These are phyloP conservation scores for Xylaria sp. DNA, from an alignment of 2,329 filamentous ascomycete genomes.

Conservation along the genomic window DNA sequence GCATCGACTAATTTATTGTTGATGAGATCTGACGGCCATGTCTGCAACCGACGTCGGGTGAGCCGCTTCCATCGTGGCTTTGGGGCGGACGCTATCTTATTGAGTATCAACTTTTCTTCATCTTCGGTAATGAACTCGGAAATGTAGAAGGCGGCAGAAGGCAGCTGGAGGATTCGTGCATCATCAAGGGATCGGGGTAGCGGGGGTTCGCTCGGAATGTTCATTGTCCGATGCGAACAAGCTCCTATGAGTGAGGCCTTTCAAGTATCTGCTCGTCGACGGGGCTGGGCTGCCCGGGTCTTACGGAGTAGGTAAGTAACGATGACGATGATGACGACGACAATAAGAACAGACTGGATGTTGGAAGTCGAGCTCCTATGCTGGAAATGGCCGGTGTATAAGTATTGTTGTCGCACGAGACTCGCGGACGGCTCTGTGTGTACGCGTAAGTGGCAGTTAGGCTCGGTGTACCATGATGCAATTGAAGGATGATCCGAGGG, in stretches of 20 bases:
- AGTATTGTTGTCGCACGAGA: not conserved
- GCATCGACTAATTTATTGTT: constrained; percentile 77
- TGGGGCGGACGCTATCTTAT: constrained; percentile 69
- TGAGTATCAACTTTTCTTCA: constrained; percentile 74
- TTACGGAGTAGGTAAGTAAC: not conserved
- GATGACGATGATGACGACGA: not conserved
- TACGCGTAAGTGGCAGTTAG: constrained; percentile 9
- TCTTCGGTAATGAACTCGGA: constrained; percentile 78
- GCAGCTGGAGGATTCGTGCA: constrained; percentile 60
- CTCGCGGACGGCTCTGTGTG: not conserved
- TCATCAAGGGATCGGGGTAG: constrained; percentile 58
- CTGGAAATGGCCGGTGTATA: not conserved
- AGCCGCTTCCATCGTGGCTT: constrained; percentile 85
- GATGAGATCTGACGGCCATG: constrained; percentile 84
- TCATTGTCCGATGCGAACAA: constrained; percentile 14
- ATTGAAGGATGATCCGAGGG: constrained; percentile 16
- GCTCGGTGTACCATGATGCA: constrained; percentile 18
- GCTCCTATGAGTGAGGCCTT: not conserved
- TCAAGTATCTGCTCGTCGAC: not conserved
- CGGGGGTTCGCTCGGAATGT: constrained; percentile 14
- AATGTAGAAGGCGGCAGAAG: constrained; percentile 79
- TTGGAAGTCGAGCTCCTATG: not conserved
- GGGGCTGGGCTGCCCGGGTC: not conserved
- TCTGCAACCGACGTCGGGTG: constrained; percentile 87
- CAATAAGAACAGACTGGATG: not conserved